phyloP scores from a whole-genome alignment of 106 monocot genomes.

The Dactylorhiza incarnata region DNA sequence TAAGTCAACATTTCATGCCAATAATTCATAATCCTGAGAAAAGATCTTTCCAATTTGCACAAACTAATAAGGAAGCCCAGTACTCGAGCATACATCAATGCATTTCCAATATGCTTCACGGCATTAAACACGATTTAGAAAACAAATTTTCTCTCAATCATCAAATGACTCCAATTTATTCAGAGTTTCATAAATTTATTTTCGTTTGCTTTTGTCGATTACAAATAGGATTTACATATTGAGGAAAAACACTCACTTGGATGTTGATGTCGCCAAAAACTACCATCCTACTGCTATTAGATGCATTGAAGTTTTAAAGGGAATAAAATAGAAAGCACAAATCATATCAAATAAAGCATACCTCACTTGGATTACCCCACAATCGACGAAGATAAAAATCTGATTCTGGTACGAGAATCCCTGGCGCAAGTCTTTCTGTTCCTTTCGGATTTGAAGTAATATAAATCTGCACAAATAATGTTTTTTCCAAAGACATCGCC shows the following conservation, averaged over 20 bases:
- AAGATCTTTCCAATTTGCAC: background rate
- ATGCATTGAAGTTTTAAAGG: background rate
- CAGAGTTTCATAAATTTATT: background rate
- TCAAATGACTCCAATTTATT: background rate
- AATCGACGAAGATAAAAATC: conserved; percentile 46
- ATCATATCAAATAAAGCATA: conserved; percentile 1
- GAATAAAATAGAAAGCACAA: background rate
- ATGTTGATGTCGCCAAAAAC: background rate
- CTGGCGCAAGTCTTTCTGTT: conserved; percentile 44
- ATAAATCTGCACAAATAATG: conserved; percentile 32
- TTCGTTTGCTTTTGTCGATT: background rate
- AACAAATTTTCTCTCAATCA: background rate
- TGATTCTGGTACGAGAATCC: conserved; percentile 39
- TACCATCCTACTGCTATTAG: background rate
- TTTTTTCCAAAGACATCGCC: background rate
- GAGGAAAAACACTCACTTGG: background rate
- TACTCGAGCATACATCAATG: background rate
- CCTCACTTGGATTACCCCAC: conserved; percentile 55
- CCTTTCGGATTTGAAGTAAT: conserved; percentile 51
- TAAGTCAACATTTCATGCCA: too few species aligned
- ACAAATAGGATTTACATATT: background rate
- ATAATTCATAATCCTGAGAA: too few species aligned
- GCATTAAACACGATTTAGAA: background rate
- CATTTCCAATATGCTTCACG: background rate
- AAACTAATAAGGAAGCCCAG: background rate